Evolutionary conservation across 2,329 filamentous ascomycete genomes (phyloP).

Genomic region (Drechmeria coniospora): DNA sequence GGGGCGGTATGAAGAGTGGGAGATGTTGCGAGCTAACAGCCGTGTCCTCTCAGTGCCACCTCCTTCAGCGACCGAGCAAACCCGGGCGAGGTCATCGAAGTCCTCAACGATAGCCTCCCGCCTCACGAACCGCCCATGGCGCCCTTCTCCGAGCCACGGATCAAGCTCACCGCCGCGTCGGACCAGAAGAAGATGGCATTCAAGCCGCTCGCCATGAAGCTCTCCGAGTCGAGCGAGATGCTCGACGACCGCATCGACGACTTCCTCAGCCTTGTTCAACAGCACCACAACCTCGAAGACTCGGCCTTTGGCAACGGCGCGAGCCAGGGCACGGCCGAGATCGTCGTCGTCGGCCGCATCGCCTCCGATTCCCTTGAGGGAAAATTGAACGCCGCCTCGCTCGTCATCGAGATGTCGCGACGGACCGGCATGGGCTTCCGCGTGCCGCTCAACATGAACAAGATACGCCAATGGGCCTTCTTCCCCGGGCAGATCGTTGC

Average conservation of each 20-base stretch:
- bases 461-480: slow-evolving; percentile 57
- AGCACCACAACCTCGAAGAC: slow-evolving; percentile 61
- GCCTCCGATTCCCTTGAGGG: slow-evolving; percentile 78
- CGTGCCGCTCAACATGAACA: slow-evolving; percentile 63
- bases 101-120: slow-evolving; percentile 62
- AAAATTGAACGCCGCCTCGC: slow-evolving; percentile 68
- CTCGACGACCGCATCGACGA: slow-evolving; percentile 92
- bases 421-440: slow-evolving; percentile 69
- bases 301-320: slow-evolving; percentile 77
- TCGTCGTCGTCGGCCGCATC: slow-evolving; percentile 83
- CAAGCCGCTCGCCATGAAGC: slow-evolving; percentile 87
- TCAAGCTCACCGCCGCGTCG: slow-evolving; percentile 73
- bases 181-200: slow-evolving; percentile 86
- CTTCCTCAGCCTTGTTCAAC: slow-evolving; percentile 59
- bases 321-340: slow-evolving; percentile 67
- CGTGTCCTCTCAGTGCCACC: slow-evolving; percentile 13
- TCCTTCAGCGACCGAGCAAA: slow-evolving; percentile 62
- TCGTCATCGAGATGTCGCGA: slow-evolving; percentile 79
- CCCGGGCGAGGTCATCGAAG: slow-evolving; percentile 67
- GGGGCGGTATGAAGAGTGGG: too few relatives aligned
- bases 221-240: slow-evolving; percentile 82
- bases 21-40: too few relatives aligned
- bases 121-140: slow-evolving; percentile 54
- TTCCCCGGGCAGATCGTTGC: slow-evolving; percentile 94
- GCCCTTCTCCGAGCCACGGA: slow-evolving; percentile 57